Evolutionary conservation across 228 moss, liverwort and hornwort species (phyloP), one percentile per base, ranked within the genome.

Genomic region (Sphagnum magellanicum): DNA sequence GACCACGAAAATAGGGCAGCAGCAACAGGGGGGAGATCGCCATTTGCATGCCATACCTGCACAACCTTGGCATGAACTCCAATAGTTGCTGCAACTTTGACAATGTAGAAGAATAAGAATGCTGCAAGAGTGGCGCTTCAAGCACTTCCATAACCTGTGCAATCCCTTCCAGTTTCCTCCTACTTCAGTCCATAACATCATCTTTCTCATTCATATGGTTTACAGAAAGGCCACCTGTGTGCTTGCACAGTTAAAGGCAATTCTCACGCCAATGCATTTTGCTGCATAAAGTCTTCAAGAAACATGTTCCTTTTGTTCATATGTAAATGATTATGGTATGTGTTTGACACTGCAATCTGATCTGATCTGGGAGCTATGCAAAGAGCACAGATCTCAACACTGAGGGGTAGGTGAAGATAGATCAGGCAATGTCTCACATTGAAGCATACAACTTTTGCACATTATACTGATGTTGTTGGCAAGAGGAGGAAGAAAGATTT

Each of bases 91-190:
- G 87, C 60, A 98, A 90, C 79, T 93, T 93, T 59, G 81, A 71
- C 78, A 93, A 80, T 66, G 93, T 83, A 51, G 81, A 71, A 70
- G 93, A 88, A 64, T 77, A 75, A 16, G 87, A 75, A 74, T 86
- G 86, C 64, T 93, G 88, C 51, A 91, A 67, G 63, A 91, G 86
- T 63, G 97, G 93, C 32, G 90, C 85, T 74, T 98, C 97, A 48
- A 98, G 90, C 50, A 93, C 90, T 83, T 98, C 93, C 70, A 98
- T 73, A 60, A 98, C 91, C 51, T 78, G 78, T 48, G 86, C 80
- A 57, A 89, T 77, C 55, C 93, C 97, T 75, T 90, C 97, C 66
- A 98, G 76, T 72, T 86, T 98, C 78, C 93, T 87, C 65, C 88
- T 75, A 46, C 81, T 83, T 81, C 84, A 77, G 65, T 87, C 81